Conservation (phyloP, 2,329 filamentous ascomycete genomes). For the Mollisiaceae sp. region DNA sequence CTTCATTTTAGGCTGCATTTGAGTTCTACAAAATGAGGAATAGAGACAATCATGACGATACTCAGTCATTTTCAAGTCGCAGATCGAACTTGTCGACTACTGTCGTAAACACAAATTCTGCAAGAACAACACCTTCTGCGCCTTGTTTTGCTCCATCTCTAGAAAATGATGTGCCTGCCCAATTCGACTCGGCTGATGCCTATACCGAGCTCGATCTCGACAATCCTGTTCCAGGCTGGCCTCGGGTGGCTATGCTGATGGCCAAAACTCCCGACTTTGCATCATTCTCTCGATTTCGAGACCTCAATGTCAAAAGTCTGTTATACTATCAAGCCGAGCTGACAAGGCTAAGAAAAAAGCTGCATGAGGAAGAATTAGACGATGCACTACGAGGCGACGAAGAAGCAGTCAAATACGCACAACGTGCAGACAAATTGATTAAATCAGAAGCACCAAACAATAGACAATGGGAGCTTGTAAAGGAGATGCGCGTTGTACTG, state of each 20-base stretch:
- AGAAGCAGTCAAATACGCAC: neutral
- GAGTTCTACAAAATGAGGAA: neutral
- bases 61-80: neutral
- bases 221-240: conserved; percentile 16
- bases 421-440: conserved; percentile 11
- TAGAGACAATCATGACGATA: neutral
- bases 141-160: neutral
- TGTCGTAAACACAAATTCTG: neutral
- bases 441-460: neutral
- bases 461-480: conserved; percentile 8
- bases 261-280: conserved; percentile 20
- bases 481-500: neutral
- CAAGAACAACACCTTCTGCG: neutral
- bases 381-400: conserved; percentile 5
- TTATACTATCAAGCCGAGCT: conserved; percentile 26
- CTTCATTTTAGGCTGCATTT: neutral
- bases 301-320: conserved; percentile 22
- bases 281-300: conserved; percentile 18
- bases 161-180: neutral
- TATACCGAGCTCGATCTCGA: neutral
- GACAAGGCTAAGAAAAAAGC: conserved; percentile 4
- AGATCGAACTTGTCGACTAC: neutral
- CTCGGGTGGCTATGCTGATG: conserved; percentile 18
- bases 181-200: neutral
- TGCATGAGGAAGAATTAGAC: conserved; percentile 14